These are phyloP conservation scores for Fusarium algeriense DNA, from an alignment of 2,329 filamentous ascomycete genomes.

Conservation along the genomic window DNA sequence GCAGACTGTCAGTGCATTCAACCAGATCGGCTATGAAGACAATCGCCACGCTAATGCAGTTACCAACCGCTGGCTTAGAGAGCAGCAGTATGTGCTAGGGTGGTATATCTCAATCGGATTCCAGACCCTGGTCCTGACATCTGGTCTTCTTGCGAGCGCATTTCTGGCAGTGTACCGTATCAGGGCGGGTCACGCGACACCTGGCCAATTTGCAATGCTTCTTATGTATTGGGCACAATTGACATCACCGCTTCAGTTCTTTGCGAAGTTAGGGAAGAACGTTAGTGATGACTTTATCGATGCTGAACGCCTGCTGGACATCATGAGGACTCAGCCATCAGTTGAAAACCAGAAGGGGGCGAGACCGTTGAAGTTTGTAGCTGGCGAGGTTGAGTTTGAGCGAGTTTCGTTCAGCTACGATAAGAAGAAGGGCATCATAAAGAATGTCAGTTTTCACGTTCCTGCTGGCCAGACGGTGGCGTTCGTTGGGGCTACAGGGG, in stretches of 20 bases:
- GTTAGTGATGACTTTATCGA: constrained; percentile 69
- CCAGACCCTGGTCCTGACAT: constrained; percentile 74
- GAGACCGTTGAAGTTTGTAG: constrained; percentile 62
- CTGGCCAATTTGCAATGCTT: constrained; percentile 78
- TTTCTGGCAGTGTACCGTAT: constrained; percentile 75
- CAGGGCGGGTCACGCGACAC: constrained; percentile 67
- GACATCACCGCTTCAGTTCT: constrained; percentile 77
- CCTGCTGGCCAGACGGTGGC: constrained; percentile 67
- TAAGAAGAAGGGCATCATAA: constrained; percentile 68
- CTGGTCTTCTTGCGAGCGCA: constrained; percentile 74
- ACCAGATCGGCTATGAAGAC: constrained; percentile 69
- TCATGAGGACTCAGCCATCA: constrained; percentile 69
- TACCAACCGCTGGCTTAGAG: constrained; percentile 54
- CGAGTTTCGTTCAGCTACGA: constrained; percentile 70
- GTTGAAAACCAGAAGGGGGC: constrained; percentile 66
- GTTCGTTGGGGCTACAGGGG: constrained; percentile 71
- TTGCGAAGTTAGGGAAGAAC: constrained; percentile 68
- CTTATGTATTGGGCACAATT: constrained; percentile 81
- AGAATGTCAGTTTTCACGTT: constrained; percentile 64
- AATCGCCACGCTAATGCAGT: constrained; percentile 66
- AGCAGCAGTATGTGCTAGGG: constrained; percentile 55
- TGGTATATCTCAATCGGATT: constrained; percentile 67
- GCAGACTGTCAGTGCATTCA: constrained; percentile 71
- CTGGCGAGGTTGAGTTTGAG: constrained; percentile 67
- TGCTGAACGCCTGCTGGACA: constrained; percentile 68